These are phyloP conservation scores for Cercospora brassicicola DNA, from an alignment of 2,329 filamentous ascomycete species.

Conservation along the genomic window DNA sequence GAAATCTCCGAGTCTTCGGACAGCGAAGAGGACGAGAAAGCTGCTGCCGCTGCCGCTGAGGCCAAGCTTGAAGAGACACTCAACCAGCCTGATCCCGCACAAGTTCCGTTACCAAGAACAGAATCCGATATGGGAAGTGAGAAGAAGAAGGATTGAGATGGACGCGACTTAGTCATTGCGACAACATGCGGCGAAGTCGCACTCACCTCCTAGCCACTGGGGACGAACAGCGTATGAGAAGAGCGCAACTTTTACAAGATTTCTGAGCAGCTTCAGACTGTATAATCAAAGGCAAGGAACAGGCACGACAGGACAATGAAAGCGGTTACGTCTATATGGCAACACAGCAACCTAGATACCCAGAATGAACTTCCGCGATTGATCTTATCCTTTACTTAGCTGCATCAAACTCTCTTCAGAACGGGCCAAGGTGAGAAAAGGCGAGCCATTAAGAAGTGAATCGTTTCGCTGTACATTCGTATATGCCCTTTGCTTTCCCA, in stretches of 20 bases:
- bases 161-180: not conserved
- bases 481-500: not conserved
- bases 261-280: not conserved
- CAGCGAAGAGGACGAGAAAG: slow-evolving; percentile 21
- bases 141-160: not conserved
- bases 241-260: not conserved
- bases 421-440: not conserved
- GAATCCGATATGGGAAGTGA: slow-evolving; percentile 3
- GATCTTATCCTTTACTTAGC: not conserved
- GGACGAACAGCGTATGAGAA: not conserved
- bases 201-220: not conserved
- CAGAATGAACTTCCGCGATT: not conserved
- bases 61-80: slow-evolving; percentile 26
- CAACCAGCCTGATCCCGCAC: slow-evolving; percentile 29
- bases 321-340: not conserved
- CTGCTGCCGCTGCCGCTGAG: not conserved
- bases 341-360: not conserved
- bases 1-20: slow-evolving; percentile 23
- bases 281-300: not conserved
- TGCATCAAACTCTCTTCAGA: not conserved
- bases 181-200: not conserved
- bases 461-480: not conserved
- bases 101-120: slow-evolving; percentile 28
- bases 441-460: not conserved
- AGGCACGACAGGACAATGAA: not conserved